Conservation (phyloP, 1,139 yeast species). For the Geotrichum bryndzae region DNA sequence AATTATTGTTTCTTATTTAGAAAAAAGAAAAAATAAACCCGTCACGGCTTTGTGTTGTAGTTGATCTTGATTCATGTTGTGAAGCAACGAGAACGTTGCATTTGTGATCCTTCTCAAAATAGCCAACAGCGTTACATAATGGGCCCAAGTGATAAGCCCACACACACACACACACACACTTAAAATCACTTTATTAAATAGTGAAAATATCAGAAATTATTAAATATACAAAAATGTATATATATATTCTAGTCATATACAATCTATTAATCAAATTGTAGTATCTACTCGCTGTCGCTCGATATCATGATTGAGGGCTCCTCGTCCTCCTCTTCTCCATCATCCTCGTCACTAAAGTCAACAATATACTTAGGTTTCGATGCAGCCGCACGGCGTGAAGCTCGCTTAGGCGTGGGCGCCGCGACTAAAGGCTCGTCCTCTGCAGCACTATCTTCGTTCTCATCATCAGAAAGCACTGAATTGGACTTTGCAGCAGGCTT, state of each 20-base stretch:
- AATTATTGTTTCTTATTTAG: background rate
- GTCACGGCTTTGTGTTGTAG: background rate
- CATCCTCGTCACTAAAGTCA: background rate
- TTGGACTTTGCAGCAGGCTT: background rate
- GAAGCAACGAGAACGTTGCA: background rate
- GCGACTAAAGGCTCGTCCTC: background rate
- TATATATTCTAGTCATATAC: background rate
- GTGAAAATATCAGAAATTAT: background rate
- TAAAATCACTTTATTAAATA: background rate
- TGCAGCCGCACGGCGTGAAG: conserved; percentile 10
- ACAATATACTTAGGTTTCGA: conserved; percentile 9
- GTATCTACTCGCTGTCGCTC: background rate
- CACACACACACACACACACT: background rate
- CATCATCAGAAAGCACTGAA: background rate
- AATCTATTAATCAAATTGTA: background rate
- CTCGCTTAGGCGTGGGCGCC: background rate
- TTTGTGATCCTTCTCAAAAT: background rate
- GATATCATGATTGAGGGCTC: conserved; percentile 1
- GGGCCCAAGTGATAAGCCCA: background rate
- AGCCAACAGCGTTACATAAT: no score
- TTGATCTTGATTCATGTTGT: background rate
- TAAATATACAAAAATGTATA: background rate
- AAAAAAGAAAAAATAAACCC: background rate
- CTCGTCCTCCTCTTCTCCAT: conserved; percentile 7
- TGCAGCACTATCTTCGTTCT: background rate